Evolutionary conservation across 2,329 filamentous ascomycete species (phyloP).

Genomic region (Cercospora janseana): DNA sequence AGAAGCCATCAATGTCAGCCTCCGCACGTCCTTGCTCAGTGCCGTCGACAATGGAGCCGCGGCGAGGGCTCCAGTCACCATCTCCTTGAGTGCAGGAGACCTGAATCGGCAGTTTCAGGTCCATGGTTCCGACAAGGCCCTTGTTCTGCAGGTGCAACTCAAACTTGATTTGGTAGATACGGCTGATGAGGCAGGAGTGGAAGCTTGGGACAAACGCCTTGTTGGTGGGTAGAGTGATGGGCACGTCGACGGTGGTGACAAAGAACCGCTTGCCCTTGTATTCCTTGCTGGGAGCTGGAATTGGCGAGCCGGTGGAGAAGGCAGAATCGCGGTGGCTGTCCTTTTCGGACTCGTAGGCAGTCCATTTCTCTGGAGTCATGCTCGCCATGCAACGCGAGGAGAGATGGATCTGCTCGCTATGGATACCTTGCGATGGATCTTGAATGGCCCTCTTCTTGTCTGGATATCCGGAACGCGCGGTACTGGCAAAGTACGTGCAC

Average conservation of each 20-base stretch:
- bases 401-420: constrained; percentile 53
- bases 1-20: constrained; percentile 34
- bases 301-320: constrained; percentile 30
- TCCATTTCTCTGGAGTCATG: constrained; percentile 49
- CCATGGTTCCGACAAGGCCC: constrained; percentile 40
- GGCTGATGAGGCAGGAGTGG: constrained; percentile 65
- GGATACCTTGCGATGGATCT: constrained; percentile 53
- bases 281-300: constrained; percentile 31
- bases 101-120: constrained; percentile 49
- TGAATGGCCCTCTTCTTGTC: constrained; percentile 42
- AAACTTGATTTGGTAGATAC: constrained; percentile 62
- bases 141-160: constrained; percentile 56
- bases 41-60: constrained; percentile 23
- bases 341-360: constrained; percentile 35
- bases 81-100: constrained; percentile 35
- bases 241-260: constrained; percentile 62
- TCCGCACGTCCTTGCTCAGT: constrained; percentile 30
- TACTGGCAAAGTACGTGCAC: constrained; percentile 57
- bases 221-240: constrained; percentile 57
- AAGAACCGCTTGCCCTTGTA: constrained; percentile 56
- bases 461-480: constrained; percentile 53
- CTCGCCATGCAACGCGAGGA: constrained; percentile 51
- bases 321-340: constrained; percentile 44
- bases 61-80: constrained; percentile 18
- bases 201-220: constrained; percentile 68